These are phyloP conservation scores for Entomortierella chlamydospora DNA, from an alignment of 192 early-diverging fungal species.

Conservation along the genomic window DNA sequence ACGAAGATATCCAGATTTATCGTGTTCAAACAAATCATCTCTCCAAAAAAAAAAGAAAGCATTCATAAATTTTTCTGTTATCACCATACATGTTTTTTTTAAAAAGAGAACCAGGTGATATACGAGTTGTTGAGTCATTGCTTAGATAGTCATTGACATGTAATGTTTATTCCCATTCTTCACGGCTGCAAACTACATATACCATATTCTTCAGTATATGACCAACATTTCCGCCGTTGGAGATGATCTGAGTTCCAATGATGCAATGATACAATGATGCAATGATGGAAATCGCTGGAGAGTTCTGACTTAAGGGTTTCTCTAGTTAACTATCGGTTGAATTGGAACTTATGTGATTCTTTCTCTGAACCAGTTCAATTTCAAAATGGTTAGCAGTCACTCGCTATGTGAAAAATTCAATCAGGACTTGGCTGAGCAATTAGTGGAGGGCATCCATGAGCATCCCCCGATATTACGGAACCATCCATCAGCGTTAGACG, in stretches of 20 bases:
- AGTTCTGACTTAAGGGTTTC: slow-evolving; percentile 15
- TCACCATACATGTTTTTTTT: too few relatives aligned
- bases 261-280: too few relatives aligned
- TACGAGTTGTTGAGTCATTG: too few relatives aligned
- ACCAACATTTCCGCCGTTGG: too few relatives aligned
- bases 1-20: slow-evolving; percentile 50
- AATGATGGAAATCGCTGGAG: too few relatives aligned
- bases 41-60: slow-evolving; percentile 3
- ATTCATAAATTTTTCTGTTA: too few relatives aligned
- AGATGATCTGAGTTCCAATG: too few relatives aligned
- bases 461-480: neutral
- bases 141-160: too few relatives aligned
- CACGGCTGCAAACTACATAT: too few relatives aligned
- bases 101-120: too few relatives aligned
- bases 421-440: neutral
- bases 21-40: slow-evolving; percentile 31
- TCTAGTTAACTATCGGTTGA: neutral
- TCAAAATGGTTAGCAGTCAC: slow-evolving; percentile 49
- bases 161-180: too few relatives aligned
- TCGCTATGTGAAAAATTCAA: neutral
- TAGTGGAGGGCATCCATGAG: slow-evolving; percentile 1
- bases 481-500: slow-evolving; percentile 7
- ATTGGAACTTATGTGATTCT: slow-evolving; percentile 10
- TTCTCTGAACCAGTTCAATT: slow-evolving; percentile 52
- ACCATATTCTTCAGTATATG: too few relatives aligned